Base-by-base conservation (phyloP, 169 alveolate genomes). In the Prorocentrum cordatum region DNA sequence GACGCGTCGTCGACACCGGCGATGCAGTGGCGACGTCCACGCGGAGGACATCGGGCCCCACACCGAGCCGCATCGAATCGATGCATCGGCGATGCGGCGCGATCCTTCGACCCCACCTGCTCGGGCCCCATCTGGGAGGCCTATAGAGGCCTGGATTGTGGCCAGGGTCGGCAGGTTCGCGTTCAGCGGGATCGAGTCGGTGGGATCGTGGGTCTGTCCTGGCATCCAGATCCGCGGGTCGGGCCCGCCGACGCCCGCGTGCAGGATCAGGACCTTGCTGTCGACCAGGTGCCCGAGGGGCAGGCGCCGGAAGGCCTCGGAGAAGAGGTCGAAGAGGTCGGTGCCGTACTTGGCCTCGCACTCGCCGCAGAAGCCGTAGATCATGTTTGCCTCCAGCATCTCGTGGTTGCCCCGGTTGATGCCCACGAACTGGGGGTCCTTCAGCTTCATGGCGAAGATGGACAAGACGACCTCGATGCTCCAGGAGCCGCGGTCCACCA, bases 401-500 rank as follows among this genome's bases (percentile, higher is more conserved):
- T 82, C 91, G 39, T 82, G 91, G 54, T 82, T 82, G 67, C 91
- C 91, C 18, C 91, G 91, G 70, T 82, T 82, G 70, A 82, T 27
- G 91, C 39, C 42, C 39, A 82, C 91, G 10, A 70, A 50, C 50
- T 22, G 33, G 1, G 91, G 91, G 42, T 82, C 80, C 89, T 79
- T 29, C 29, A 77, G 64, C 54, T 77, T 77, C 75, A 77, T 31
- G 2, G 88, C 62, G 54, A 77, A 77, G 75, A 77, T 77, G 35
- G 88, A 47, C 45, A 77, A 24, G 64, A 77, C 38, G 47, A 77
- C 89, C 89, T 82, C 91, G 22, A 82, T 82, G 68, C 80, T 62
- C 91, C 91, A 82, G 26, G 91, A 82, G 29, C 91, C 91, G 29
- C 91, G 79, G 39, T 82, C 91, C 50, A 82, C 91, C 39, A 82